Evolutionary conservation across 768 basidiomycete species (phyloP), one percentile per base, ranked within the genome.

Genomic region (Boletus tomentosulus): DNA sequence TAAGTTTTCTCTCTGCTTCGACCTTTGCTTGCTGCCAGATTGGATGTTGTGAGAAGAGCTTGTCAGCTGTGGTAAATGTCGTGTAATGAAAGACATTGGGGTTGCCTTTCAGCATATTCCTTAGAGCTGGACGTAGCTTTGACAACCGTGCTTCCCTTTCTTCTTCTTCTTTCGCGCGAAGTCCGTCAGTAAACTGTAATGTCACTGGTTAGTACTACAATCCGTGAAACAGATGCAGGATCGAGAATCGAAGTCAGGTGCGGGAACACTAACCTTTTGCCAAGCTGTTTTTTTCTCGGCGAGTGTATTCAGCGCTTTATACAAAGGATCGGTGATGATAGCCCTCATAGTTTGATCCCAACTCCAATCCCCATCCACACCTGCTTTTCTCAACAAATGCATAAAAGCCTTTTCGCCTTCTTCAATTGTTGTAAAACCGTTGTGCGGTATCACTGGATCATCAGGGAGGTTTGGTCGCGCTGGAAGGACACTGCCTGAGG

Each of bases 311-410:
- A 99, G 78, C 42, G 93, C 88, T 75, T 92, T 95, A 75, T 98
- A 99, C 59, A 97, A 72, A 42, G 97, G 96, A 76, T 98, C 96
- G 62, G 93, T 98, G 72, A 99, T 96, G 71, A 97, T 93, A 63
- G 92, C 89, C 67, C 95, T 83, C 91, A 98, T 97, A 49, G 94
- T 93, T 74, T 91, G 86, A 70, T 99, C 97, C 97, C 97, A 99
- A 34, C 92, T 92, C 90, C 92, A 98, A 58, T 80, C 86, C 43
- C 88, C 85, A 71, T 92, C 91, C 41, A 98, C 89, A 31, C 91
- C 91, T 44, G 90, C 87, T 73, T 92, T 92, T 62, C 87, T 81
- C 61, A 99, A 73, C 53, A 99, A 75, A 73, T 90, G 90, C 64
- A 85, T 83, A 70, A 99, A 99, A 12, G 95, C 97, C 66, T 90